These are phyloP conservation scores for Dissoconium aciculare DNA, from an alignment of 2,329 filamentous ascomycete species.

Conservation along the genomic window DNA sequence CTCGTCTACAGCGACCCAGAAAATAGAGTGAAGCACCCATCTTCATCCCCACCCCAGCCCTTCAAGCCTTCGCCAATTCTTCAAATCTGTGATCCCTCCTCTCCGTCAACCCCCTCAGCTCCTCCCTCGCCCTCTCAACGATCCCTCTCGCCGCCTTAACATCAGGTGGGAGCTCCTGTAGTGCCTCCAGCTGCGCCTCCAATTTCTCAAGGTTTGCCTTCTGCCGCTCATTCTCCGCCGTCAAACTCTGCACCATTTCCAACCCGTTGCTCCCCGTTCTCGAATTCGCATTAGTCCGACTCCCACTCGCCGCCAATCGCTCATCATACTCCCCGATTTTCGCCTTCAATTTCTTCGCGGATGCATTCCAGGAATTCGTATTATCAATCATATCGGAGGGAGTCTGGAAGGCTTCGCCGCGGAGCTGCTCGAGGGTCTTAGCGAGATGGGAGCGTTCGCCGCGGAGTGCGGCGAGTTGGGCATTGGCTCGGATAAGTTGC, in stretches of 20 bases:
- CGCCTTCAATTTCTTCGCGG: slow-evolving; percentile 49
- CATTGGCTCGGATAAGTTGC: slow-evolving; percentile 14
- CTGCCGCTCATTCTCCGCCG: slow-evolving; percentile 44
- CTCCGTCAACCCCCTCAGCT: slow-evolving; percentile 46
- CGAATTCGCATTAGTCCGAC: slow-evolving; percentile 16
- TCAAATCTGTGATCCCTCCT: slow-evolving; percentile 64
- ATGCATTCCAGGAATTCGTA: slow-evolving; percentile 60
- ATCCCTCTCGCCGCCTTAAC: slow-evolving; percentile 52
- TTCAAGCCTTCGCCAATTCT: slow-evolving; percentile 38
- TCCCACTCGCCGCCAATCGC: slow-evolving; percentile 14
- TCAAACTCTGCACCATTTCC: slow-evolving; percentile 43
- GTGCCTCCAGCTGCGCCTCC: slow-evolving; percentile 48
- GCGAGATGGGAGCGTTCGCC: slow-evolving; percentile 13
- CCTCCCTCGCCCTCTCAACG: slow-evolving; percentile 50
- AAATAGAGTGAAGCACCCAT: no score
- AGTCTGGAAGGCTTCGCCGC: slow-evolving; percentile 25
- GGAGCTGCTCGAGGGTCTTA: slow-evolving; percentile 13
- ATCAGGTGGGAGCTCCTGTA: slow-evolving; percentile 59
- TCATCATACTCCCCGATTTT: slow-evolving; percentile 52
- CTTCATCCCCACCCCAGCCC: no score
- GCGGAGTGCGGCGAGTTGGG: slow-evolving; percentile 15
- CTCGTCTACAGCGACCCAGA: no score
- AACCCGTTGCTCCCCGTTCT: slow-evolving; percentile 31
- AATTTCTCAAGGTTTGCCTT: slow-evolving; percentile 44
- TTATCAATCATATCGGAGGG: slow-evolving; percentile 46